phyloP scores from a whole-genome alignment of 352 stramenopile species.

The Aphanomyces invadans region DNA sequence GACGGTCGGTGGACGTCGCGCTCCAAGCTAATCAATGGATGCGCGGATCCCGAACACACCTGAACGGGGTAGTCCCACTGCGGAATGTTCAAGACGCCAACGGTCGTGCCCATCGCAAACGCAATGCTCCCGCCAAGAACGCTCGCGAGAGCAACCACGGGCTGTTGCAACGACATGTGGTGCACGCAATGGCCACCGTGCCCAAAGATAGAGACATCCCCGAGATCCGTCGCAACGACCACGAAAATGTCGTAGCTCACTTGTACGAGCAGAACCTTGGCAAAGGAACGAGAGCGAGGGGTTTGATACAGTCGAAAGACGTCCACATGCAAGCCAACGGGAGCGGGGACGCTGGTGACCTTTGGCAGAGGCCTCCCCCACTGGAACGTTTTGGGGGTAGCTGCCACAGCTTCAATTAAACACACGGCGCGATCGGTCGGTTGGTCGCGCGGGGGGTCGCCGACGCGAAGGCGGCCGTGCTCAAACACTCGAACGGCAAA shows the following conservation, averaged over 20 bases:
- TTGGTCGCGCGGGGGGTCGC: background rate
- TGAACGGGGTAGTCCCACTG: background rate
- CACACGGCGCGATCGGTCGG: background rate
- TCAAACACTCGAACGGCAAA: slow-evolving; percentile 12
- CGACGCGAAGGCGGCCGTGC: slow-evolving; percentile 7
- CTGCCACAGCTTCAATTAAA: background rate
- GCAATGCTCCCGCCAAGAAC: background rate
- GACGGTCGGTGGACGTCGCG: slow-evolving; percentile 10
- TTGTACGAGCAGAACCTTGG: slow-evolving; percentile 6
- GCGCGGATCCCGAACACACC: background rate
- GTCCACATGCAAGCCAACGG: slow-evolving; percentile 7
- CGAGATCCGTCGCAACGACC: background rate
- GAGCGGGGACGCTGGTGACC: background rate
- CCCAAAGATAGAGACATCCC: background rate
- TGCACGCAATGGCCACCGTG: background rate
- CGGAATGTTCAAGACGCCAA: slow-evolving; percentile 11
- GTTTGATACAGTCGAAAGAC: background rate
- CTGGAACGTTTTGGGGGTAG: background rate
- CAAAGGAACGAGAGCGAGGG: background rate
- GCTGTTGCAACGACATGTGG: background rate
- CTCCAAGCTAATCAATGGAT: background rate
- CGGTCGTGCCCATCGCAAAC: background rate
- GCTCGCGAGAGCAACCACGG: background rate
- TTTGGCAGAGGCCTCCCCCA: background rate
- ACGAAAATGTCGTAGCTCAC: slow-evolving; percentile 15